Evolutionary conservation across 1,139 yeast species (phyloP).

Genomic region (Nakaseomyces sp.): DNA sequence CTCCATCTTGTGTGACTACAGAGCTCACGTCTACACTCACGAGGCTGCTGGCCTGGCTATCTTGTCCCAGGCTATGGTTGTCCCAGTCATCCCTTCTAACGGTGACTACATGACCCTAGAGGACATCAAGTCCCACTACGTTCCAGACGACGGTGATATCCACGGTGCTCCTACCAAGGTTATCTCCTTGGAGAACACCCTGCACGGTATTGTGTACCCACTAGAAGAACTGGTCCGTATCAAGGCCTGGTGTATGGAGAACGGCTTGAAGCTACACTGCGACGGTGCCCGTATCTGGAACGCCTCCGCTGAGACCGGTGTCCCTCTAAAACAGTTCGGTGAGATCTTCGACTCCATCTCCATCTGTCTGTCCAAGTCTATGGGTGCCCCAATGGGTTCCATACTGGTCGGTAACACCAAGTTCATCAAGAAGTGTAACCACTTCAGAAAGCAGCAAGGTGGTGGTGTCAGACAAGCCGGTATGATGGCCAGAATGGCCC

Average conservation of each 20-base stretch:
- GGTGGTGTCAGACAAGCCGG: slow-evolving; percentile 95
- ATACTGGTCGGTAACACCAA: slow-evolving; percentile 62
- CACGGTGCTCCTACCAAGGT: slow-evolving; percentile 86
- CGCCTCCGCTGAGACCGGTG: slow-evolving; percentile 68
- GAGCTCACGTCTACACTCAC: slow-evolving; percentile 74
- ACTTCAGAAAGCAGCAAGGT: slow-evolving; percentile 87
- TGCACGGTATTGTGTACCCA: slow-evolving; percentile 78
- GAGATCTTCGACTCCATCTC: slow-evolving; percentile 79
- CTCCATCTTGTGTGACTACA: slow-evolving; percentile 70
- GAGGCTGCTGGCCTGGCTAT: slow-evolving; percentile 92
- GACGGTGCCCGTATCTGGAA: slow-evolving; percentile 98
- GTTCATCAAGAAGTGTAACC: slow-evolving; percentile 66
- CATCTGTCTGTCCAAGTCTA: slow-evolving; percentile 78
- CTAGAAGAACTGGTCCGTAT: slow-evolving; percentile 70
- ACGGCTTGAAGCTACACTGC: slow-evolving; percentile 63
- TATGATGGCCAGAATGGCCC: slow-evolving; percentile 72
- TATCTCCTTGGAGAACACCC: slow-evolving; percentile 78
- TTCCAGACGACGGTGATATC: slow-evolving; percentile 74
- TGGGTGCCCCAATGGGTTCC: slow-evolving; percentile 94
- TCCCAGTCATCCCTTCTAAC: slow-evolving; percentile 68
- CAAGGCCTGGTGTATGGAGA: slow-evolving; percentile 57
- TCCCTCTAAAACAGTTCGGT: slow-evolving; percentile 65
- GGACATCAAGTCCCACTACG: slow-evolving; percentile 55
- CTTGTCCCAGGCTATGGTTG: slow-evolving; percentile 86
- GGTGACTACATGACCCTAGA: slow-evolving; percentile 72